Evolutionary conservation across 2,329 filamentous ascomycete species (phyloP), one percentile per base, ranked within the genome.

Genomic region (Cladophialophora chaetospira): DNA sequence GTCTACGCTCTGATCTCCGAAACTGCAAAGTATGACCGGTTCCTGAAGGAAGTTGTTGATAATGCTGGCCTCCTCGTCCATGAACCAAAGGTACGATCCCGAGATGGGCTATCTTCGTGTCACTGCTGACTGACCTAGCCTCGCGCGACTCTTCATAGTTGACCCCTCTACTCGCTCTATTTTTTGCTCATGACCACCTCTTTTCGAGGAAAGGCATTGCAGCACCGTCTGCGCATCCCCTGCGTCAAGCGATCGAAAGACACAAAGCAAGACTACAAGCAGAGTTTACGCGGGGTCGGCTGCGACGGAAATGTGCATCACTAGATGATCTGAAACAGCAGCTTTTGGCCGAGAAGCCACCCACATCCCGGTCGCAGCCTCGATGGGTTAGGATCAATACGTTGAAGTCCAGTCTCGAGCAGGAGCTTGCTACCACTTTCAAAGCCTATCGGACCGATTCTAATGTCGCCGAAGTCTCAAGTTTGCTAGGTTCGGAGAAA

Each of bases 381-480:
- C 85, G 94, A 52, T 99, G 94, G 94, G 84, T 96, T 36, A 85
- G 94, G 1, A 79, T 97, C 61, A 99, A 97, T 69, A 85, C 86
- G 0, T 74, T 97, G 10, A 87, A 85, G 65, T 87, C 86, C 9
- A 87, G 81, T 0, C 70, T 96, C 4, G 79, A 87, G 15, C 80
- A 85, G 3, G 88, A 96, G 72, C 75, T 96, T n/a, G 75, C 79
- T 13, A 86, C 83, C 0, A 93, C 89, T 0, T 96, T 97, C 71
- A 72, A 79, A 0, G 78, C 76, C 0, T 93, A 87, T 65, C 45
- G 36, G 29, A 76, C 78, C 43, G 84, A 86, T 1, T 68, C 74
- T 0, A 77, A 76, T 0, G 73, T 96, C 3, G 67, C 71, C 0
- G 81, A 84, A 15, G 79, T 91, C 19, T 79, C 83, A 43, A 15